Conservation (phyloP, 2,329 filamentous ascomycete genomes). For the Cladosporium austrohemisphaericum region DNA sequence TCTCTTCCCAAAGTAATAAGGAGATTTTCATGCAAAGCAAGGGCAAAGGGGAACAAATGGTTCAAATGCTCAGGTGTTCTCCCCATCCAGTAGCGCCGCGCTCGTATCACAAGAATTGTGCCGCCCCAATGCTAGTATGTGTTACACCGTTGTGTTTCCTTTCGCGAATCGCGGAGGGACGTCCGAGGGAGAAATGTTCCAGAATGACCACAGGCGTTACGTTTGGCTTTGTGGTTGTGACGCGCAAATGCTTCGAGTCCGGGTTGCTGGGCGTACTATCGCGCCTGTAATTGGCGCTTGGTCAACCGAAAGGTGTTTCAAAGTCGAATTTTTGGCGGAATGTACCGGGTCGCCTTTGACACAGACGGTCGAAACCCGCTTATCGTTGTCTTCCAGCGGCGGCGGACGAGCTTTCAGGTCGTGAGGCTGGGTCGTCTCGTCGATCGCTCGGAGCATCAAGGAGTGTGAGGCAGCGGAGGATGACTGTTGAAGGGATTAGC, state of each 20-base stretch:
- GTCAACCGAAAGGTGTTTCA: too few relatives aligned
- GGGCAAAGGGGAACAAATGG: not conserved
- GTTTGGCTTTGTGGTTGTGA: too few relatives aligned
- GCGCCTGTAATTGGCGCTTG: too few relatives aligned
- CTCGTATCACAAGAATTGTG: constrained; percentile 1
- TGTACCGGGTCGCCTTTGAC: not conserved
- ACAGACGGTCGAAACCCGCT: not conserved
- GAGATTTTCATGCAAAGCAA: constrained; percentile 1
- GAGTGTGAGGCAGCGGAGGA: constrained; percentile 16
- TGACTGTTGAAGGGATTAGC: constrained; percentile 3
- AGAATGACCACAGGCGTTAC: not conserved
- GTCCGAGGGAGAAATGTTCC: too few relatives aligned
- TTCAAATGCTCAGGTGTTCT: too few relatives aligned
- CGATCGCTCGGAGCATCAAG: constrained; percentile 12
- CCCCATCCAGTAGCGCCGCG: constrained; percentile 8
- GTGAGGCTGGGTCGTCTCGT: not conserved
- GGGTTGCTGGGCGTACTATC: too few relatives aligned
- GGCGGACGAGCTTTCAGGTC: constrained; percentile 10
- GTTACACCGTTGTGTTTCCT: constrained; percentile 4
- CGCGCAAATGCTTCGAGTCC: too few relatives aligned
- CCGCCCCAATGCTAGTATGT: not conserved
- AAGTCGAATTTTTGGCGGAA: too few relatives aligned
- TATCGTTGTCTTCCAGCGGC: constrained; percentile 1
- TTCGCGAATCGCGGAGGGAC: too few relatives aligned
- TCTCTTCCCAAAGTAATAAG: not conserved